These are phyloP conservation scores for Candida nonsorbophila DNA, from an alignment of 805 yeast species.

Conservation along the genomic window DNA sequence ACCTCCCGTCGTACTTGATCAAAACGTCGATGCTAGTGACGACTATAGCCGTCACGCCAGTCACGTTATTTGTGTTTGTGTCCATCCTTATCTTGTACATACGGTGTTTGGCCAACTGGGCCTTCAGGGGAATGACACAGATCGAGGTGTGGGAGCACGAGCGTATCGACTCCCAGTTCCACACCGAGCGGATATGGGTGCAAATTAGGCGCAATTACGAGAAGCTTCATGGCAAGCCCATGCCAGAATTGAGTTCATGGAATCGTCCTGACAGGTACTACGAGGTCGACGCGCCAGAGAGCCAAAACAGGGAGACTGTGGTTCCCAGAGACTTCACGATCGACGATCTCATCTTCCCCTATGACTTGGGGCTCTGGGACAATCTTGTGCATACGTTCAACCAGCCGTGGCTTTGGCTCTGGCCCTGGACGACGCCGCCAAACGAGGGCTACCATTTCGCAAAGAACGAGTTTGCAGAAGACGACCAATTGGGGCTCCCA, in stretches of 20 bases:
- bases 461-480: constrained; percentile 49
- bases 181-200: constrained; percentile 49
- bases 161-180: constrained; percentile 63
- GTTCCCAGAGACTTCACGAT: constrained; percentile 40
- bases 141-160: constrained; percentile 93
- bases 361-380: constrained; percentile 58
- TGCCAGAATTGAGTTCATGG: constrained; percentile 49
- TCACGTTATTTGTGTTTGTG: constrained; percentile 54
- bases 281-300: constrained; percentile 7
- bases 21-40: constrained; percentile 48
- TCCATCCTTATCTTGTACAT: constrained; percentile 55
- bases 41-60: constrained; percentile 49
- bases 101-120: constrained; percentile 54
- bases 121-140: constrained; percentile 70
- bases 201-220: constrained; percentile 42
- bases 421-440: constrained; percentile 64
- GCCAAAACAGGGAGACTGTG: constrained; percentile 4
- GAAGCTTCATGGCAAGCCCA: constrained; percentile 29
- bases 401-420: constrained; percentile 56
- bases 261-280: constrained; percentile 16
- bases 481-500: constrained; percentile 62
- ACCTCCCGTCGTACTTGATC: constrained; percentile 53
- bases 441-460: constrained; percentile 57
- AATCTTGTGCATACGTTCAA: constrained; percentile 59
- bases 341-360: constrained; percentile 78